Conservation (phyloP, 352 stramenopile species). For the Peronospora belbahrii region DNA sequence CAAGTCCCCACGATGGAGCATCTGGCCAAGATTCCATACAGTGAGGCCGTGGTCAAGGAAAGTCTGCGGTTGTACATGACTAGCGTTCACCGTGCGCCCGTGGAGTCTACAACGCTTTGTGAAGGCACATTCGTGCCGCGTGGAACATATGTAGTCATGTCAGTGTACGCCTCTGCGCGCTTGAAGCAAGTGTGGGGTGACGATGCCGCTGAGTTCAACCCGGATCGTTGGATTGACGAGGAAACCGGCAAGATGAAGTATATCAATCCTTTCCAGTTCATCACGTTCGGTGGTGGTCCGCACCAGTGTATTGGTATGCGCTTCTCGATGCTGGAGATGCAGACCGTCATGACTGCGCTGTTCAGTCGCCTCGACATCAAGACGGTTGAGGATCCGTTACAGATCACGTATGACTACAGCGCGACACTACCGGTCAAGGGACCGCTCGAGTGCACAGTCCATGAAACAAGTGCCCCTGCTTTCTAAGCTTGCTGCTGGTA, state of each 20-base stretch:
- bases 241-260: slow-evolving; percentile 24
- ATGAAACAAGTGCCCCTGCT: neutral
- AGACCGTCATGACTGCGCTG: slow-evolving; percentile 32
- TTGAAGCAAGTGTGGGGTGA: slow-evolving; percentile 41
- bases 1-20: slow-evolving; percentile 32
- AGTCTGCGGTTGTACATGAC: slow-evolving; percentile 57
- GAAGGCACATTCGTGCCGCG: slow-evolving; percentile 41
- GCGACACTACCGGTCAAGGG: slow-evolving; percentile 33
- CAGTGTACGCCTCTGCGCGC: slow-evolving; percentile 40
- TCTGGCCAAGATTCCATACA: slow-evolving; percentile 44
- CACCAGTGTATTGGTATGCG: slow-evolving; percentile 47
- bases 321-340: slow-evolving; percentile 43
- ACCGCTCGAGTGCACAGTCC: neutral
- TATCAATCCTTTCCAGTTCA: slow-evolving; percentile 20
- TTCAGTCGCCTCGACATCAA: slow-evolving; percentile 35
- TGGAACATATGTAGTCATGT: slow-evolving; percentile 37
- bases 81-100: slow-evolving; percentile 26
- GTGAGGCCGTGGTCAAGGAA: slow-evolving; percentile 53
- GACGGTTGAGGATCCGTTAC: slow-evolving; percentile 28
- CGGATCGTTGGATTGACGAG: slow-evolving; percentile 47
- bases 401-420: slow-evolving; percentile 36
- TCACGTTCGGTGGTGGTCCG: slow-evolving; percentile 51
- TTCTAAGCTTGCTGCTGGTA: neutral
- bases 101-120: slow-evolving; percentile 37
- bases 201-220: slow-evolving; percentile 29